Base-by-base conservation (phyloP, 2,329 filamentous ascomycete genomes). In the Aspergillus bombycis region DNA sequence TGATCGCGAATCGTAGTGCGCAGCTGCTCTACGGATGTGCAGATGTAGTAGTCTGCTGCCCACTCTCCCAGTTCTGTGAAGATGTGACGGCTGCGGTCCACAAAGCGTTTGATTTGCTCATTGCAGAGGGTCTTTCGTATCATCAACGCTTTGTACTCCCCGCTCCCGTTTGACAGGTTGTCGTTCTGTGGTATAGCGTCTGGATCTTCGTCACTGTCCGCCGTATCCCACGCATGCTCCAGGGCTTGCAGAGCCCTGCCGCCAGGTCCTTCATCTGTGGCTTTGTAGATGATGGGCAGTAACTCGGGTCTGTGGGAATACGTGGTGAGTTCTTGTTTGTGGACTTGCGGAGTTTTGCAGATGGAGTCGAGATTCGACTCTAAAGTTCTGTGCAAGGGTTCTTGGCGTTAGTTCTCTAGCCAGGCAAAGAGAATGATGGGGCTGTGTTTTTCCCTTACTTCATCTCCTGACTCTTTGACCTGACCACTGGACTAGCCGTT, bases 401-500 rank as follows among this genome's bases (percentile, higher is more conserved):
- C 0, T 36, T 36, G 2, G 0, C 1, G 34, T 36, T 26, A 46
- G 32, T 62, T 52, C 63, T 61, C 23, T 43, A 10, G 41, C 60
- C 36, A 63, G 50, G 23, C 58, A 58, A 46, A 21, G 41, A 26
- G 41, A 41, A 1, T 38, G 11, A 46, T 54, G 8, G 9, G 38
- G 19, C 56, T 53, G 16, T 55, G 45, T 28, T 38, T n/a, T 8
- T 23, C 10, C 63, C 73, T 61, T 70, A 85, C 75, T 85, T 79
- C 16, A 94, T 80, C 41, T 84, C 84, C 1, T 80, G 77, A 1
- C 83, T 74, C 19, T 84, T 84, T 1, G 85, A 86, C 61, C 82
- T 86, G 67, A 90, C 87, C 4, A 92, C 85, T 0, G 93, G 93
- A 65, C 91, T 96, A 0, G 93, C 93, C 8, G 90, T 94, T 28